Base-by-base conservation (phyloP, 208 protist species). In the Entamoeba moshkovskii region DNA sequence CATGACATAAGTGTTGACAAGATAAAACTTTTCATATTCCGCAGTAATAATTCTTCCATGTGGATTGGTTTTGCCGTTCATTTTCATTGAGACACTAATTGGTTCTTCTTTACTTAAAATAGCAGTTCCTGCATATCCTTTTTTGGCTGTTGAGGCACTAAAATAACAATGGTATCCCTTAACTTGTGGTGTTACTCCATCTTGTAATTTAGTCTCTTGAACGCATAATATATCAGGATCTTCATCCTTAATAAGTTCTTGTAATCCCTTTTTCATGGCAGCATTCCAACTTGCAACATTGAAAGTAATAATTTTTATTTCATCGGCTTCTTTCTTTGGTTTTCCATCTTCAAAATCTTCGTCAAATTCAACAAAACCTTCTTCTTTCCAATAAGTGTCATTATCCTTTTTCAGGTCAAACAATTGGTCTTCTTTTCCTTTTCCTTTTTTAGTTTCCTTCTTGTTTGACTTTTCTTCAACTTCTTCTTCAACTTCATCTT, bases 1-100 rank as follows among this genome's bases (percentile, higher is more conserved):
- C 25, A 93, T 47, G 22, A 94, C 93, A 48, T 94, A 94, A 11
- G 49, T 25, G 44, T 92, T 92, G 25, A 94, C 45, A 22, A 94
- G 59, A 46, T 48, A 49, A 38, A 94, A 94, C 45, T 45, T 49
- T 1, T 94, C 93, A 94, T 59, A 94, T 38, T 94, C 93, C 6
- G 22, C 22, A 25, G 22, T 38, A 94, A 59, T 47, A 38, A 94
- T 38, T 92, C 93, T 45, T 25, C 93, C 93, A 59, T 94, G 45
- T 38, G 52, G 15, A 48, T 93, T 47, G 2, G 33, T 22, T 38
- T 73, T 73, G 5, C 59, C 59, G 29, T 73, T 38, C 11, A 73
- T 1, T 73, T 73, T 73, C 22, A n/a, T 73, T 8, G 59, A n/a
- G 6, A 73, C 22, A 38, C 29, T 73, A 0, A 73, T 44, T 73